phyloP scores from a whole-genome alignment of 2,329 filamentous ascomycete species.

The Pseudogymnoascus sp. region DNA sequence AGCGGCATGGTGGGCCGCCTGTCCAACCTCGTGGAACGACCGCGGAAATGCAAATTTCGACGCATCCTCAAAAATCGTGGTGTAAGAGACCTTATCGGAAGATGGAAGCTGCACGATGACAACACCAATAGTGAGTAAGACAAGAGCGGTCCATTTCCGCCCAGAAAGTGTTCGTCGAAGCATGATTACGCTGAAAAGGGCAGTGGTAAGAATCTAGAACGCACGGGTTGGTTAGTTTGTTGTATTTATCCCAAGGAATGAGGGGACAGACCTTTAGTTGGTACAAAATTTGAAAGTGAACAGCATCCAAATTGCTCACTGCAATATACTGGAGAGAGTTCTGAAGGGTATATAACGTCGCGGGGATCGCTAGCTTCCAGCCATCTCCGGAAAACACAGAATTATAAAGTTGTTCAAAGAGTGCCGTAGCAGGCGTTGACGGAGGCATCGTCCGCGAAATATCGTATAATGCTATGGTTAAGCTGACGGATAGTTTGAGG shows the following conservation, averaged over 20 bases:
- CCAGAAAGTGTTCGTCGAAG: constrained; percentile 61
- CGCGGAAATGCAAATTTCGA: constrained; percentile 60
- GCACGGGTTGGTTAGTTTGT: neutral
- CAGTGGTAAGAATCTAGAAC: constrained; percentile 68
- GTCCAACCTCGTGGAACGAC: constrained; percentile 67
- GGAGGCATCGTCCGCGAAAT: constrained; percentile 69
- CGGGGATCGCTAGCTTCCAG: constrained; percentile 90
- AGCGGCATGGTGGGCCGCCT: constrained; percentile 43
- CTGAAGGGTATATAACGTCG: constrained; percentile 79
- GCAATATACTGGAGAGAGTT: constrained; percentile 92
- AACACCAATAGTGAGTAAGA: constrained; percentile 74
- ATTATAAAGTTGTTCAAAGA: constrained; percentile 71
- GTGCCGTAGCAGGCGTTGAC: constrained; percentile 68
- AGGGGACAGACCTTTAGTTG: constrained; percentile 66
- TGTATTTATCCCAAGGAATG: neutral
- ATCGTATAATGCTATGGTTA: constrained; percentile 83
- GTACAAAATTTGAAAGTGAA: constrained; percentile 88
- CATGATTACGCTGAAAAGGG: constrained; percentile 75
- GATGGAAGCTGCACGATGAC: constrained; percentile 76
- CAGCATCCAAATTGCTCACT: constrained; percentile 81
- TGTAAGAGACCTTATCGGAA: constrained; percentile 44
- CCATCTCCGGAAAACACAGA: constrained; percentile 82
- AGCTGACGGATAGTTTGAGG: constrained; percentile 76
- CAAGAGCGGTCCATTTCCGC: constrained; percentile 71
- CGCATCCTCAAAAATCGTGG: constrained; percentile 52